A percentile compares a stretch with the other conserved stretches of the same genome.
Evolutionary conservation across 352 stramenopile species (phyloP).

Genomic region (Peronosclerospora sorghi): DNA sequence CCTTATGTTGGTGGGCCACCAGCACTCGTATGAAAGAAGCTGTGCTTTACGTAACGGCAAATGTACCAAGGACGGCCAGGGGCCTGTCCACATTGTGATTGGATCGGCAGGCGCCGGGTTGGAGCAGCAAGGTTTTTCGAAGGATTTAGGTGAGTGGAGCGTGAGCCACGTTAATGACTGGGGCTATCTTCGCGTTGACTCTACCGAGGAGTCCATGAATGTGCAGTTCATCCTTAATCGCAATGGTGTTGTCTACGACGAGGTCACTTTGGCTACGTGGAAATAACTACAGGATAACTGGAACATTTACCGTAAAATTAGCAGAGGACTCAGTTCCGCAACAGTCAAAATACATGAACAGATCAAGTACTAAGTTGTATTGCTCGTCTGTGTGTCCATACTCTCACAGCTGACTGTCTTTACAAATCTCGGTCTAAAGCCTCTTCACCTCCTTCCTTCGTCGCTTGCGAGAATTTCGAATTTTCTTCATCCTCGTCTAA

Average conservation of each 20-base stretch:
- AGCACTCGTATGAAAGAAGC: constrained; percentile 88
- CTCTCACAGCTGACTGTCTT: constrained; percentile 10
- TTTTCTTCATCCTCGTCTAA: constrained; percentile 65
- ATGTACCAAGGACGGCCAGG: constrained; percentile 54
- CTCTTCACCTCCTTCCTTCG: constrained; percentile 27
- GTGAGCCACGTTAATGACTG: constrained; percentile 71
- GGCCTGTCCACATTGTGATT: constrained; percentile 81
- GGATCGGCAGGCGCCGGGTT: constrained; percentile 73
- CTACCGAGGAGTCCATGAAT: constrained; percentile 50
- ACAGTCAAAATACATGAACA: no score
- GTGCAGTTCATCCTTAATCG: constrained; percentile 75
- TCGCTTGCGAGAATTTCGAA: constrained; percentile 19
- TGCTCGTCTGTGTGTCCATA: constrained; percentile 4
- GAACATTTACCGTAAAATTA: no score
- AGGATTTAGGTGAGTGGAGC: constrained; percentile 64
- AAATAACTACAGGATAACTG: constrained; percentile 14
- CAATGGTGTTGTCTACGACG: constrained; percentile 70
- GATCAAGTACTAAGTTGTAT: not conserved
- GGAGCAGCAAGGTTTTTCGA: constrained; percentile 53
- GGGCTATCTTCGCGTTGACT: constrained; percentile 57
- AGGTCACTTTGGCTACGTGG: constrained; percentile 56
- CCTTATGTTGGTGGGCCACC: constrained; percentile 85
- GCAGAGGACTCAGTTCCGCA: no score
- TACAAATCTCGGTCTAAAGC: constrained; percentile 61
- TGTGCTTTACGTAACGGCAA: constrained; percentile 70